A percentile compares a stretch with the other conserved stretches of the same genome.
phyloP scores from a whole-genome alignment of 495 filamentous ascomycete genomes.

The Hypomontagnella submonticulosa region DNA sequence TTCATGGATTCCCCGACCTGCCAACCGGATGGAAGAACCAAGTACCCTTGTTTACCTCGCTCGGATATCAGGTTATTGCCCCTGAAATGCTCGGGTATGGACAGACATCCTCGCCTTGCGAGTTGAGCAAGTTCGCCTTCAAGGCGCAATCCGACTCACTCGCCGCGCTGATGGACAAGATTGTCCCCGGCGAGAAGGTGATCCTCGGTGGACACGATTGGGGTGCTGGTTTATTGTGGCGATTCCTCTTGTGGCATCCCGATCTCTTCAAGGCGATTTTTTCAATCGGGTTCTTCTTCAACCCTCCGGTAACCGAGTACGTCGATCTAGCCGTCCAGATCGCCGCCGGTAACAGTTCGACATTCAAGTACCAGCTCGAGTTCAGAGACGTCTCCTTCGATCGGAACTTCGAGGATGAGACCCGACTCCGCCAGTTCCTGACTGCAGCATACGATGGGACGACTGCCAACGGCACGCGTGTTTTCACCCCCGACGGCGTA shows the following conservation, averaged over 20 bases:
- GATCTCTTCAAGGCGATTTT: conserved; percentile 66
- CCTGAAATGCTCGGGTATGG: conserved; percentile 84
- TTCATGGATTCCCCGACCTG: conserved; percentile 70
- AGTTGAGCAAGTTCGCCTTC: conserved; percentile 68
- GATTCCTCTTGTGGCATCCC: conserved; percentile 77
- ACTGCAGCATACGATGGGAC: background rate
- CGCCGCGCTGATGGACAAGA: conserved; percentile 48
- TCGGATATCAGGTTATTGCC: conserved; percentile 74
- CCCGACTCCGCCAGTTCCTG: conserved; percentile 17
- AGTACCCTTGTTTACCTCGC: conserved; percentile 73
- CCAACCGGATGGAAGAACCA: conserved; percentile 80
- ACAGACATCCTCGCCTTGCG: conserved; percentile 70
- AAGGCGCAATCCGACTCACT: conserved; percentile 78
- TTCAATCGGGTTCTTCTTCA: conserved; percentile 11
- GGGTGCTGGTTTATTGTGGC: conserved; percentile 67
- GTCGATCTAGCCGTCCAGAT: conserved; percentile 23
- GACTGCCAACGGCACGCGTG: conserved; percentile 10
- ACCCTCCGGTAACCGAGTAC: conserved; percentile 15
- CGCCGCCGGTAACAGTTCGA: conserved; percentile 7
- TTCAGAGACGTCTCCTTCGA: conserved; percentile 12
- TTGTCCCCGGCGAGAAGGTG: conserved; percentile 32
- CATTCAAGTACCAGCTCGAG: conserved; percentile 23
- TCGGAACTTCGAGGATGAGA: conserved; percentile 1
- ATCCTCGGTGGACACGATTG: conserved; percentile 86
- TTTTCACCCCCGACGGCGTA: conserved; percentile 6